phyloP scores from a whole-genome alignment of 176 grass and related monocot genomes.

The Eragrostis nindensis region DNA sequence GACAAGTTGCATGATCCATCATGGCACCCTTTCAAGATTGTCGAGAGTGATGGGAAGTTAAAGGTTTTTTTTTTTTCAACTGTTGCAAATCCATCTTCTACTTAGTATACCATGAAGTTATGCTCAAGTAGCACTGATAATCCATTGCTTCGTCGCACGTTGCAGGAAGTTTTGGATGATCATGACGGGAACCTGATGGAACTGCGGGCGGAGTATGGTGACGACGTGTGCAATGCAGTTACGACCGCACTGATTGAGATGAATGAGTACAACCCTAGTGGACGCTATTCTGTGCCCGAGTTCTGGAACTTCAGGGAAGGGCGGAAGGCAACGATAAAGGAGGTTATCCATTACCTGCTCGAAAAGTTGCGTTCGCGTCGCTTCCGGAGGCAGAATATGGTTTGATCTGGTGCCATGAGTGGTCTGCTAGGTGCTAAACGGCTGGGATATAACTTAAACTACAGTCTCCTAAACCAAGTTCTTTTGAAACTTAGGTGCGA shows the following conservation, averaged over 20 bases:
- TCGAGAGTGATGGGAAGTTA: constrained; percentile 13
- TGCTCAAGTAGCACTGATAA: background rate
- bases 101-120: background rate
- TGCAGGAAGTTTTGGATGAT: constrained; percentile 30
- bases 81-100: background rate
- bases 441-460: too few relatives aligned
- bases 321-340: background rate
- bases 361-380: background rate
- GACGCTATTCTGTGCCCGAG: background rate
- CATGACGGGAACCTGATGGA: constrained; percentile 29
- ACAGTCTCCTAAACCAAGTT: too few relatives aligned
- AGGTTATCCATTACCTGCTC: background rate
- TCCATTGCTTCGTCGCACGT: background rate
- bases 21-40: constrained; percentile 47
- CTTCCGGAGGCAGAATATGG: too few relatives aligned
- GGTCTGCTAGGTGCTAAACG: too few relatives aligned
- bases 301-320: constrained; percentile 32
- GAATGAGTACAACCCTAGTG: constrained; percentile 2
- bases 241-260: constrained; percentile 15
- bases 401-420: too few relatives aligned
- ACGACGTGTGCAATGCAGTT: background rate
- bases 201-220: background rate
- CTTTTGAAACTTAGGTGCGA: too few relatives aligned
- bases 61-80: constrained; percentile 16
- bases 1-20: constrained; percentile 15